phyloP scores from a whole-genome alignment of 192 early-diverging fungal genomes.

The Coemansia sp. region DNA sequence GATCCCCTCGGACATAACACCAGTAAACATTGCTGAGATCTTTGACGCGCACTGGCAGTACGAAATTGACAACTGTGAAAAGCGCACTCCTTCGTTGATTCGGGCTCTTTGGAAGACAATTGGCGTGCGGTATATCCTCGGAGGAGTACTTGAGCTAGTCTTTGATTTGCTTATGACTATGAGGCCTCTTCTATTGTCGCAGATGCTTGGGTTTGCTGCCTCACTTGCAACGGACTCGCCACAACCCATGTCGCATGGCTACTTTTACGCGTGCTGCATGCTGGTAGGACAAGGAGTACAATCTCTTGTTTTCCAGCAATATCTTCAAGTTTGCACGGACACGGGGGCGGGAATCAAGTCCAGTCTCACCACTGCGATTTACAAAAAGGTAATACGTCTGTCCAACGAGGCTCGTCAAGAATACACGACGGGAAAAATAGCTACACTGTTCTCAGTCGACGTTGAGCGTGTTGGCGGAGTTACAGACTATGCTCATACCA shows the following conservation, averaged over 20 bases:
- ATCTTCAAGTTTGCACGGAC: slow-evolving; percentile 77
- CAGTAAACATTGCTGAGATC: slow-evolving; percentile 58
- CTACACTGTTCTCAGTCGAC: slow-evolving; percentile 68
- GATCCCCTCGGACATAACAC: slow-evolving; percentile 61
- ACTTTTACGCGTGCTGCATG: slow-evolving; percentile 78
- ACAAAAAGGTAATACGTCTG: slow-evolving; percentile 79
- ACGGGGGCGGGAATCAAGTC: slow-evolving; percentile 74
- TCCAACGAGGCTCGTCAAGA: slow-evolving; percentile 76
- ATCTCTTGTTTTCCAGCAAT: slow-evolving; percentile 83
- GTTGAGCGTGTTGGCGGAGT: slow-evolving; percentile 66
- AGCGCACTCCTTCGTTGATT: slow-evolving; percentile 65
- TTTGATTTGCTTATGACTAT: slow-evolving; percentile 78
- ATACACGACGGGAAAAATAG: slow-evolving; percentile 81
- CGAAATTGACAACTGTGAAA: slow-evolving; percentile 60
- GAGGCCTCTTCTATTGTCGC: slow-evolving; percentile 75
- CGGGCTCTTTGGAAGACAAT: slow-evolving; percentile 62
- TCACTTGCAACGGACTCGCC: slow-evolving; percentile 36
- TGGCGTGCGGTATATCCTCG: slow-evolving; percentile 68
- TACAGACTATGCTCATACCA: slow-evolving; percentile 70
- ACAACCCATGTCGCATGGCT: slow-evolving; percentile 70
- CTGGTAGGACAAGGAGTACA: slow-evolving; percentile 70
- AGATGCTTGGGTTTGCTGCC: slow-evolving; percentile 65
- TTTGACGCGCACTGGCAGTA: slow-evolving; percentile 75
- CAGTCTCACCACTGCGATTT: slow-evolving; percentile 78
- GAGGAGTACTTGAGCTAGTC: slow-evolving; percentile 73